Base-by-base conservation (phyloP, 306 rosid species). In the Trifolium repens region DNA sequence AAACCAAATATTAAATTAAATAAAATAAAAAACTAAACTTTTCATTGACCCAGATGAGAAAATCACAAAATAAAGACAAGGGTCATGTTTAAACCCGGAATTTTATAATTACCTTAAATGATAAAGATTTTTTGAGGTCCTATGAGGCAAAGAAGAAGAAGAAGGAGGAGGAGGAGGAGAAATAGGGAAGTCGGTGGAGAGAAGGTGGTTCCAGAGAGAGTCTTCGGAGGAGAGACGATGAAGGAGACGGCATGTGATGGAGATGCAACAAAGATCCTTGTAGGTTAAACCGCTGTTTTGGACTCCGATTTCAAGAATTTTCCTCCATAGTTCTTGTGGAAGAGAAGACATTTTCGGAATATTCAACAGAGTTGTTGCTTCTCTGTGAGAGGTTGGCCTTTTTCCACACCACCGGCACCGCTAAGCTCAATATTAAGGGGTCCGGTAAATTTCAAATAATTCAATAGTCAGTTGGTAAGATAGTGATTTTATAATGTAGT, bases 301-400 rank as follows among this genome's bases (percentile, higher is more conserved):
- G 16, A 88, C 69, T 19, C 97, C 98, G 46, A 87, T 69, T 80
- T 90, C 89, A 1, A 93, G 72, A 54, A 93, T 78, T 79, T 80
- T 84, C 52, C 86, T 73, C 94, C 98, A 90, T 0, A 93, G 85
- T 82, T 93, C 96, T 26, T 85, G 88, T 0, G 96, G 98, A 15
- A 93, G 81, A 11, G 40, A 63, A 0, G 88, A 78, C 87, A 77
- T 76, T 72, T 62, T 67, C 60, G 59, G 49, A 43, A 16, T 42
- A 43, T 43, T 4, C 13, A 52, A 57, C 34, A 75, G 61, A 7
- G 16, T 34, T 44, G 72, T 6, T 5, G 52, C 13, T 42, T 42
- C 11, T 42, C 8, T 39, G 42, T 39, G 42, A 39, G 9, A 39
- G 42, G 2, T 39, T 7, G 9, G 42, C 42, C 42, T 8, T 39